Conservation (phyloP, 2,329 filamentous ascomycete genomes). For the Colletotrichum endophyticum region DNA sequence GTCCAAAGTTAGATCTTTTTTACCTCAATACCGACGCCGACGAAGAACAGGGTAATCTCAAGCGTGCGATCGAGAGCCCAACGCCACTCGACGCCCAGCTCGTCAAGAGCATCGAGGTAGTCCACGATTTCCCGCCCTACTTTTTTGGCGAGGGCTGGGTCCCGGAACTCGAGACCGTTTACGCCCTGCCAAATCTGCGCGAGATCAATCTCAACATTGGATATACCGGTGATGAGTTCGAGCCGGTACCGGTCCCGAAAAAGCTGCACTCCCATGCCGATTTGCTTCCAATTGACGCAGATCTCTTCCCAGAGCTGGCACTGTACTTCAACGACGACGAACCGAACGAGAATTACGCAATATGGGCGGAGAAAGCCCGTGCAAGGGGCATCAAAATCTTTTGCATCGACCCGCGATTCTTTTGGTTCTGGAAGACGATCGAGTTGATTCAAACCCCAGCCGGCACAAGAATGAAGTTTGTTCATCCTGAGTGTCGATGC, state of each 20-base stretch:
- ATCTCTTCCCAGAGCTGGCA: neutral
- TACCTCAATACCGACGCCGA: neutral
- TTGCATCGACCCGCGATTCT: neutral
- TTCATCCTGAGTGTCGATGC: neutral
- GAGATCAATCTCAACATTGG: neutral
- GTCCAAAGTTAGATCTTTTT: neutral
- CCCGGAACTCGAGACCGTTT: neutral
- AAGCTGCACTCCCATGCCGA: neutral
- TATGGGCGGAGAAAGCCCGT: neutral
- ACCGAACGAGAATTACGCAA: neutral
- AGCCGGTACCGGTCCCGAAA: neutral
- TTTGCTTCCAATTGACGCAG: neutral
- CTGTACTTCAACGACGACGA: neutral
- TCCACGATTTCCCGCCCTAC: neutral
- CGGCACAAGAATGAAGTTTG: neutral
- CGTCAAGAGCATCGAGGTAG: neutral
- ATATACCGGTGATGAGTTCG: neutral
- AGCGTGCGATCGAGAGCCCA: neutral
- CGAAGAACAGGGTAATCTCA: neutral
- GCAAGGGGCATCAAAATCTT: neutral
- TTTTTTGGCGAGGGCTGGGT: neutral
- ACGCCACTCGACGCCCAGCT: neutral
- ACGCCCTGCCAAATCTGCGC: neutral
- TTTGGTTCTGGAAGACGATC: neutral
- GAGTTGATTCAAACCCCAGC: neutral